Conservation (phyloP, 345 rosid species). For the Eucalyptus globulus region DNA sequence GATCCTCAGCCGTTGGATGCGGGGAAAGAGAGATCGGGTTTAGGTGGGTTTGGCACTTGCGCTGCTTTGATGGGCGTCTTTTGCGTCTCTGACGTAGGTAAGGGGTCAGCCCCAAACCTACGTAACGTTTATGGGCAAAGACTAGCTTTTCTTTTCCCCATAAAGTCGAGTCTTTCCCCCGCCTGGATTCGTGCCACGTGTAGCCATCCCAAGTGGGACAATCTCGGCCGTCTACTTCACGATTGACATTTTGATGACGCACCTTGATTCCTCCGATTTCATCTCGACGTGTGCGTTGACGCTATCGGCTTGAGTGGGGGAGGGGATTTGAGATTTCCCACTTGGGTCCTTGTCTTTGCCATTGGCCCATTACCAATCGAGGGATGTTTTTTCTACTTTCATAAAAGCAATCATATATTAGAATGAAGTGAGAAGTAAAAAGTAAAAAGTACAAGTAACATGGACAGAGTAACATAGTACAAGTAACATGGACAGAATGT, state of each 20-base stretch:
- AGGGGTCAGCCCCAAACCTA: conserved; percentile 5
- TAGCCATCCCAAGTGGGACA: background rate
- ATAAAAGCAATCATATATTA: background rate
- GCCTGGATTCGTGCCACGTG: background rate
- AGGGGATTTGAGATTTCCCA: background rate
- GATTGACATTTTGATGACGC: background rate
- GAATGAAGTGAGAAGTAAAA: background rate
- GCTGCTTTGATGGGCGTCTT: conserved; percentile 19
- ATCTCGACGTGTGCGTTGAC: background rate
- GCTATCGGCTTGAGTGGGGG: background rate
- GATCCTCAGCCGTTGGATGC: background rate
- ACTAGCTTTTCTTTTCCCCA: background rate
- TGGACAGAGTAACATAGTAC: background rate
- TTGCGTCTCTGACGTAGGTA: conserved; percentile 14
- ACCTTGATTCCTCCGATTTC: background rate
- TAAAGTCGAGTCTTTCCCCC: background rate
- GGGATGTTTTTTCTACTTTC: background rate
- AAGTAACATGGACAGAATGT: background rate
- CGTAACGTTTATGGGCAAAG: background rate
- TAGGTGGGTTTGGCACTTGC: conserved; percentile 32
- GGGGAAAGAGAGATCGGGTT: conserved; percentile 4
- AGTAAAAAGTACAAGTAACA: background rate
- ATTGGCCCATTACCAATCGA: background rate
- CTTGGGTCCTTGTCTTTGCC: background rate
- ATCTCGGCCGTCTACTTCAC: background rate